These are phyloP conservation scores for Calamus simplicifolius DNA, from an alignment of 176 grass and related monocot genomes.

Conservation along the genomic window DNA sequence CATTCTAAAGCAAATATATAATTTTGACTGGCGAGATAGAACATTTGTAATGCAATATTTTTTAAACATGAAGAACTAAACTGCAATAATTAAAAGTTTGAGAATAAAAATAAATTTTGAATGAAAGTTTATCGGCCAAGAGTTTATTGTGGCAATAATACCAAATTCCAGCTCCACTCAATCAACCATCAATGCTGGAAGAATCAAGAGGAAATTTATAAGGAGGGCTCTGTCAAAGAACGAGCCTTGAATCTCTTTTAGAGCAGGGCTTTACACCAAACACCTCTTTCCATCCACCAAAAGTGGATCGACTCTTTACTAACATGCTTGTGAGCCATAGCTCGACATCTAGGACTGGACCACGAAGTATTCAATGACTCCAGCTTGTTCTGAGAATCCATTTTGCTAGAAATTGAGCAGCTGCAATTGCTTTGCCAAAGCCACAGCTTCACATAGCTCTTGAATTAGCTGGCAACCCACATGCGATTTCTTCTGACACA, in stretches of 20 bases:
- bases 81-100: too few relatives aligned
- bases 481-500: conserved; percentile 27
- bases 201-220: too few relatives aligned
- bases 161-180: too few relatives aligned
- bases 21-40: too few relatives aligned
- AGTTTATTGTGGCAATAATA: too few relatives aligned
- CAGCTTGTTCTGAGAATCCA: conserved; percentile 32
- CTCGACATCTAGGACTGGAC: conserved; percentile 33
- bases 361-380: conserved; percentile 64
- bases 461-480: conserved; percentile 31
- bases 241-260: conserved; percentile 25
- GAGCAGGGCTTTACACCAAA: conserved; percentile 61
- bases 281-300: conserved; percentile 44
- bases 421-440: conserved; percentile 43
- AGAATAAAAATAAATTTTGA: too few relatives aligned
- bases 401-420: conserved; percentile 72
- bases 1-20: too few relatives aligned
- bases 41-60: too few relatives aligned
- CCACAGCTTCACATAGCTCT: conserved; percentile 43
- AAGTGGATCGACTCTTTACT: conserved; percentile 64
- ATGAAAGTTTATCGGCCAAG: too few relatives aligned
- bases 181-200: too few relatives aligned
- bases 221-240: too few relatives aligned
- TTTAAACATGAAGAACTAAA: too few relatives aligned
- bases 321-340: conserved; percentile 40